Evolutionary conservation across 768 basidiomycete species (phyloP).

Genomic region (Naganishia friedmannii): DNA sequence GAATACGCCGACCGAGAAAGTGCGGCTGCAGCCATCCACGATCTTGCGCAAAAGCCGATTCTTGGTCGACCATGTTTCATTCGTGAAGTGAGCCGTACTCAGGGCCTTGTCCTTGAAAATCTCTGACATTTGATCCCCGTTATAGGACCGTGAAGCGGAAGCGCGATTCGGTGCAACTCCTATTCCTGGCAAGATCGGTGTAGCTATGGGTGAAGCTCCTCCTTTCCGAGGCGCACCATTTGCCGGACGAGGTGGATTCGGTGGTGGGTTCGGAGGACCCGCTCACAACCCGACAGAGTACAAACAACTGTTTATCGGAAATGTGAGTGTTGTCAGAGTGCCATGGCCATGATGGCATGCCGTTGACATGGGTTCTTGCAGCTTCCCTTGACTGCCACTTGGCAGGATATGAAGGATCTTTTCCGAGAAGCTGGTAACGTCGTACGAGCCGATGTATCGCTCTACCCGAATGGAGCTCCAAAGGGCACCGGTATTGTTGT

Average conservation of each 20-base stretch:
- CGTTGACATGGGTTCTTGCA: slow-evolving; percentile 46
- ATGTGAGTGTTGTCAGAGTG: slow-evolving; percentile 58
- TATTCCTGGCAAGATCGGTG: slow-evolving; percentile 91
- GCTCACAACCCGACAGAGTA: slow-evolving; percentile 31
- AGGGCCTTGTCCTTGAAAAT: background rate
- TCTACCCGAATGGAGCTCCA: slow-evolving; percentile 77
- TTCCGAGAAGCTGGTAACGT: slow-evolving; percentile 95
- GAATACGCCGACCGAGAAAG: slow-evolving; percentile 90
- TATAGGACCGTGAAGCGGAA: slow-evolving; percentile 90
- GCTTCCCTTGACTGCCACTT: slow-evolving; percentile 95
- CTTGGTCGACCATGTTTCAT: slow-evolving; percentile 93
- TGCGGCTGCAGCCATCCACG: slow-evolving; percentile 79
- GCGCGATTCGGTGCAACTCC: slow-evolving; percentile 93
- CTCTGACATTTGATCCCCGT: slow-evolving; percentile 1
- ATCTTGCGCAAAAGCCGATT: slow-evolving; percentile 83
- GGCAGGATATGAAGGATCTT: slow-evolving; percentile 97
- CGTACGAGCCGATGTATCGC: slow-evolving; percentile 90
- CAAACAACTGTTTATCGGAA: slow-evolving; percentile 88
- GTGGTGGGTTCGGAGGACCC: slow-evolving; percentile 33
- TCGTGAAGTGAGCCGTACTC: slow-evolving; percentile 70
- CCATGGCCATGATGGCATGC: too few relatives aligned
- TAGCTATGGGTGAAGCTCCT: slow-evolving; percentile 74
- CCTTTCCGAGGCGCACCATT: slow-evolving; percentile 34
- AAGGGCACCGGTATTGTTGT: slow-evolving; percentile 98
- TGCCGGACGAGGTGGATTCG: slow-evolving; percentile 29